phyloP scores from a whole-genome alignment of 208 protist genomes.

The Endotrypanum monterogeii region DNA sequence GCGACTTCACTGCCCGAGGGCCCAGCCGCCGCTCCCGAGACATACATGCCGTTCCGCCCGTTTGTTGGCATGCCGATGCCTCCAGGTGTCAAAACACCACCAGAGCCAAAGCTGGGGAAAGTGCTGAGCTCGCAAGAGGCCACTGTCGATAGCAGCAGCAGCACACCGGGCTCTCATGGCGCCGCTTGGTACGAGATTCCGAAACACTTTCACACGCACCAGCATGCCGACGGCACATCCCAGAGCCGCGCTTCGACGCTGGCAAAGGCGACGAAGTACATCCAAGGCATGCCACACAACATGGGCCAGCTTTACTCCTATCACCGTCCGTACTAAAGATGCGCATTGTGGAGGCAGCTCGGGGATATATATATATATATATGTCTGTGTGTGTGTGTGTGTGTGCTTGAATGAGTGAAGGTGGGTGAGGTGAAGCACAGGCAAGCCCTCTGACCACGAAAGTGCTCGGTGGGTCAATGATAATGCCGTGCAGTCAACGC shows the following conservation, averaged over 20 bases:
- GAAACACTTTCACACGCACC: constrained; percentile 26
- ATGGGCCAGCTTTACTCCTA: constrained; percentile 89
- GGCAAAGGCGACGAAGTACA: constrained; percentile 25
- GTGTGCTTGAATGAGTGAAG: no score
- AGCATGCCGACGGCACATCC: constrained; percentile 32
- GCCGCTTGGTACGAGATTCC: constrained; percentile 12
- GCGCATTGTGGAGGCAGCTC: not conserved
- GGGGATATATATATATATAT: not conserved
- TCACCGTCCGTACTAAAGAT: constrained; percentile 73
- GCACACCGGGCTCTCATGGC: not conserved
- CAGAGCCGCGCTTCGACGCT: constrained; percentile 26
- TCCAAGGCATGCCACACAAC: constrained; percentile 67
- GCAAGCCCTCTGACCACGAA: no score
- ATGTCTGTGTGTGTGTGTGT: not conserved
- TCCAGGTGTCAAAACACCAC: constrained; percentile 53
- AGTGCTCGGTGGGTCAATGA: no score
- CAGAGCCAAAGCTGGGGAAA: constrained; percentile 43
- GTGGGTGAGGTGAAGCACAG: no score
- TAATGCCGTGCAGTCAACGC: no score
- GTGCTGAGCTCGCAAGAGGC: constrained; percentile 20
- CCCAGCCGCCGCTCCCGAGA: constrained; percentile 37
- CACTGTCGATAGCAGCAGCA: constrained; percentile 10
- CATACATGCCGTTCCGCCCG: constrained; percentile 80
- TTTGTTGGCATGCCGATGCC: constrained; percentile 60
- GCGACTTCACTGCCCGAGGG: constrained; percentile 10